Base-by-base conservation (phyloP, 2,329 filamentous ascomycete genomes). In the Pyrenophora seminiperda region DNA sequence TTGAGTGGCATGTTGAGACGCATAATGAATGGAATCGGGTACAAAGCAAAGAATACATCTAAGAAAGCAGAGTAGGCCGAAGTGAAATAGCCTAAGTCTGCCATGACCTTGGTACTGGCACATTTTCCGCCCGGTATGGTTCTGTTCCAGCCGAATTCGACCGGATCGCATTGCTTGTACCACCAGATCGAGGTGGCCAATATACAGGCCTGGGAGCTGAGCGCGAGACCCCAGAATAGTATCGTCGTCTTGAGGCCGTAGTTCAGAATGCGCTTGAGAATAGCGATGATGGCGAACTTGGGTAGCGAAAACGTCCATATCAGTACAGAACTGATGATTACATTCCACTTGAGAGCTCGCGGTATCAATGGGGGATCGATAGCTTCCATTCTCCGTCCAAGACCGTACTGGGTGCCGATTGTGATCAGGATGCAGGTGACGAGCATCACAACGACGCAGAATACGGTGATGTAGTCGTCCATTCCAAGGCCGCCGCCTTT, bases 231-330 rank as follows among this genome's bases (percentile, higher is more conserved):
- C 41, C 29, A 43, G 41, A 34, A 43, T 7, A 43, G 18, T 43
- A 43, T 43, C 41, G 17, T 43, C 19, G 41, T 43, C 14, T 43
- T 43, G 41, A 43, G 41, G 30, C 41, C 19, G 14, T 43, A 43
- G 4, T 43, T 15, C 41, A 34, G 41, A 34, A 43, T 43, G 1
- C 41, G 30, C 30, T 43, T 43, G 30, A 43, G 41, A 19, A 43
- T 43, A 34, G 41, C 41, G 41, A 43, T 43, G n/a, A 43, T 43
- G 29, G 41, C 41, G 14, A 43, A 43, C 30, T 43, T 43, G 30
- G 41, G 30, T 43, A 43, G 30, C 41, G 41, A 33, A 43, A 43
- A 43, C 14, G 41, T 34, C 41, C 41, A 43, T 27, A 43, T 43
- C 29, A 43, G 41, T 34, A 34, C 41, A n/a, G 29, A 43, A 34